Base-by-base conservation (phyloP, 129 eudicot species). In the Pulicaria dysenterica region DNA sequence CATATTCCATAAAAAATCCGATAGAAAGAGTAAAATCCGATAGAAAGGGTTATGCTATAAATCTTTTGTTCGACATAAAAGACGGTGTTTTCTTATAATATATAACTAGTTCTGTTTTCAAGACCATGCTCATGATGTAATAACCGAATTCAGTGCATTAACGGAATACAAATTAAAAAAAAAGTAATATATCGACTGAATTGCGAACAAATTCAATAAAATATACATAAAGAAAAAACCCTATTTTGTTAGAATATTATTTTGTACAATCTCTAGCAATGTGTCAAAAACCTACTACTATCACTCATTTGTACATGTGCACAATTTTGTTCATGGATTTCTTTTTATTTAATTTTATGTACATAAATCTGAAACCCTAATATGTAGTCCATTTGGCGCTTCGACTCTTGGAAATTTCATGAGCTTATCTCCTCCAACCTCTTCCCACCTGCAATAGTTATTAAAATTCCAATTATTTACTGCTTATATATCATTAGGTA, bases 331-430 rank as follows among this genome's bases (percentile, higher is more conserved):
- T 45, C 31, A 66, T 3, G 34, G 16, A 24, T 24, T 8, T 1
- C 9, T 1, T 64, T 6, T 84, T 85, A 78, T 85, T 71, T 65
- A 69, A 70, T 16, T 42, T 34, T 50, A 64, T 57, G 34, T 62
- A 77, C 72, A 76, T 86, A 70, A 68, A 70, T 78, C 7, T 8
- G 91, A 86, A 78, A 92, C 91, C 77, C 85, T 85, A 75, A 92
- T 67, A 39, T 72, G 89, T 19, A 92, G 81, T 54, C 98, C 98
- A 69, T 92, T 89, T 53, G 96, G 96, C 53, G 98, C 95, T 78
- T 92, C 96, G 39, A 92, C 98, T 79, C 98, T 89, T 37, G 98
- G 98, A 77, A 92, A 89, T 66, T 87, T 78, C 88, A 89, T 88
- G 61, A 92, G 81, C 69, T 89, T 82, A 56, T 92, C 85, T 67